Base-by-base conservation (phyloP, 2,329 filamentous ascomycete species). In the Scolecobasidium constrictum region DNA sequence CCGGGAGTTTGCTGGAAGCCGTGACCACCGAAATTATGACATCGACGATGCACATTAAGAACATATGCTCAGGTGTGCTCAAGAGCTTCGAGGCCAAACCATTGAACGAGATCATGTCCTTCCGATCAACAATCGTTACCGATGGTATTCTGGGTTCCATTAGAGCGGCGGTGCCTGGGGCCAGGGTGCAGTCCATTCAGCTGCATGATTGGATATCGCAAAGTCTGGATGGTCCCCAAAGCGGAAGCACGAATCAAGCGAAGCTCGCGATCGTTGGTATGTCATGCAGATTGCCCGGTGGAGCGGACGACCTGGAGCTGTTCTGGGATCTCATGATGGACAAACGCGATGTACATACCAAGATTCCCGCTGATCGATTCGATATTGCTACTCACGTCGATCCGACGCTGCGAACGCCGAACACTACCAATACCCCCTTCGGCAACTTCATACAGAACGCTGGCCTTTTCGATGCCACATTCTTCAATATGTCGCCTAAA, bases 251-350 rank as follows among this genome's bases (percentile, higher is more conserved):
- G 15, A 31, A n/a, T 31, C 40, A 49, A 17, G 50, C 52, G 11
- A 55, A 52, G 40, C 48, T 57, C 46, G 55, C 54, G 7, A 51
- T 57, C 31, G 39, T 56, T 35, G 50, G 54, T 15, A 43, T 49
- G 21, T 52, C 54, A 6, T 40, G 55, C n/a, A 38, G 55, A 7
- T 50, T 53, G n/a, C 52, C 52, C 2, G 49, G 44, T 5, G 44
- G 47, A 28, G 47, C 51, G 4, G 40, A 49, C 15, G 46, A 51
- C 37, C 42, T 47, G n/a, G 53, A 62, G 16, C 48, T 49, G 16
- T 59, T 65, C 40, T 64, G 62, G 62, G 48, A 63, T 15, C 33
- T 65, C 2, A 43, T 66, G 3, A 43, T 55, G 9, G 15, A 52
- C 3, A 61, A 60, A 3, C 49, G 50, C 2, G 61, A 65, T 42